phyloP scores from a whole-genome alignment of 345 rosid species.

The Cardamine chenopodiifolia region DNA sequence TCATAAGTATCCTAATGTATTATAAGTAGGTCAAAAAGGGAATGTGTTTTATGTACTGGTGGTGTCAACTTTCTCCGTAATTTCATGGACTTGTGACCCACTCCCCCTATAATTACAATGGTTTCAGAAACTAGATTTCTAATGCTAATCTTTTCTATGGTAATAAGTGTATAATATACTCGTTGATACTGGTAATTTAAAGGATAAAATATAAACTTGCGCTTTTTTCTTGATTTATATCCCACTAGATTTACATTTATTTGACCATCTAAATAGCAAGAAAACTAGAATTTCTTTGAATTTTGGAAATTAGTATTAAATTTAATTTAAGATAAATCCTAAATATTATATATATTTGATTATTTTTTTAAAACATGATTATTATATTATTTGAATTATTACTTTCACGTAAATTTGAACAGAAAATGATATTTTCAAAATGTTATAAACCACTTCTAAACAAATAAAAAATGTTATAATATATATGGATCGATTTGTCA shows the following conservation, averaged over 20 bases:
- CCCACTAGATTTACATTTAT: too few species aligned
- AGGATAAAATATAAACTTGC: not conserved
- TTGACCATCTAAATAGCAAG: too few species aligned
- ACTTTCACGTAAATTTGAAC: not conserved
- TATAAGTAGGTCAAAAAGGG: not conserved
- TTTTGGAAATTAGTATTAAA: too few species aligned
- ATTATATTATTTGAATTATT: not conserved
- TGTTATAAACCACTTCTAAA: not conserved
- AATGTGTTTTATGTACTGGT: conserved; percentile 16
- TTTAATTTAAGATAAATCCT: too few species aligned
- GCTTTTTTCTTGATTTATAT: too few species aligned
- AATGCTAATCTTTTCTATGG: not conserved
- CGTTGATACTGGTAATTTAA: not conserved
- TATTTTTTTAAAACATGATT: not conserved
- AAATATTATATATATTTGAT: not conserved
- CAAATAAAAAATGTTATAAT: not conserved
- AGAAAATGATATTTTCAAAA: too few species aligned
- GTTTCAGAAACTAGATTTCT: not conserved
- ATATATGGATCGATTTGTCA: not conserved
- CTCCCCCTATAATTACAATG: not conserved
- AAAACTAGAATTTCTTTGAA: too few species aligned
- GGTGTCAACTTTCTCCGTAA: conserved; percentile 27
- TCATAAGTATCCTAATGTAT: too few species aligned
- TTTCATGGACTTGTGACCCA: conserved; percentile 18
- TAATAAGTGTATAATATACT: not conserved